Percentiles rank a stretch among this genome's conserved stretches.
Conservation (phyloP, 306 rosid genomes). For the Lathyrus sativus region DNA sequence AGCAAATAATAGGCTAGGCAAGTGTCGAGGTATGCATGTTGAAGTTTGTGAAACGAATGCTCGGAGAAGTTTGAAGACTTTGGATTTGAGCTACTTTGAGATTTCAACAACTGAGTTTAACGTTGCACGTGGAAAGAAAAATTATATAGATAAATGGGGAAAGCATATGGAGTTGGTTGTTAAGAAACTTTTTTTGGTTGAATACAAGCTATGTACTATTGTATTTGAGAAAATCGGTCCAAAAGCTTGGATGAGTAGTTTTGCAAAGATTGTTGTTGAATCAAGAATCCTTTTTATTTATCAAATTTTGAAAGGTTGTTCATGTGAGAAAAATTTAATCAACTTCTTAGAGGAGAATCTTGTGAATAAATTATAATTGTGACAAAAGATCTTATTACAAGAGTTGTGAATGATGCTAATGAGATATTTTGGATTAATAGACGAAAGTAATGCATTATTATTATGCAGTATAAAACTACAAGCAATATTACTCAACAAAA, state of each 20-base stretch:
- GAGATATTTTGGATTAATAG: conserved; percentile 74
- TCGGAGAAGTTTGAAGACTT: conserved; percentile 54
- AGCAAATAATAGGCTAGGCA: too few relatives aligned
- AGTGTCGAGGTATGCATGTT: conserved; percentile 54
- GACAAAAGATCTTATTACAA: conserved; percentile 71
- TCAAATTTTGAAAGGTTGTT: conserved; percentile 65
- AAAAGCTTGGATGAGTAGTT: conserved; percentile 50
- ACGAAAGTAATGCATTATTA: too few relatives aligned
- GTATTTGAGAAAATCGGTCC: conserved; percentile 57
- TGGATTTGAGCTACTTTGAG: conserved; percentile 73
- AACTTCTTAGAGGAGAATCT: conserved; percentile 59
- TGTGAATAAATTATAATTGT: conserved; percentile 58
- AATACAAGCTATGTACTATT: conserved; percentile 51
- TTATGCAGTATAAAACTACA: too few relatives aligned
- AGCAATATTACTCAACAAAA: too few relatives aligned
- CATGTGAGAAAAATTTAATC: conserved; percentile 71
- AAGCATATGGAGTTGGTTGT: conserved; percentile 60
- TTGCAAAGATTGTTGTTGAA: conserved; percentile 57
- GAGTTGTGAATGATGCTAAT: conserved; percentile 61
- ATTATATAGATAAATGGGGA: conserved; percentile 66
- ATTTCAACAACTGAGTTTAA: conserved; percentile 40
- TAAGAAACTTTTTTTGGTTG: conserved; percentile 52
- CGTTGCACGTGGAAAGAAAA: conserved; percentile 33
- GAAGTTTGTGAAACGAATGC: conserved; percentile 61
- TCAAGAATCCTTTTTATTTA: conserved; percentile 66